These are phyloP conservation scores for Plenodomus biglobosus DNA, from an alignment of 2,329 filamentous ascomycete species.

Conservation along the genomic window DNA sequence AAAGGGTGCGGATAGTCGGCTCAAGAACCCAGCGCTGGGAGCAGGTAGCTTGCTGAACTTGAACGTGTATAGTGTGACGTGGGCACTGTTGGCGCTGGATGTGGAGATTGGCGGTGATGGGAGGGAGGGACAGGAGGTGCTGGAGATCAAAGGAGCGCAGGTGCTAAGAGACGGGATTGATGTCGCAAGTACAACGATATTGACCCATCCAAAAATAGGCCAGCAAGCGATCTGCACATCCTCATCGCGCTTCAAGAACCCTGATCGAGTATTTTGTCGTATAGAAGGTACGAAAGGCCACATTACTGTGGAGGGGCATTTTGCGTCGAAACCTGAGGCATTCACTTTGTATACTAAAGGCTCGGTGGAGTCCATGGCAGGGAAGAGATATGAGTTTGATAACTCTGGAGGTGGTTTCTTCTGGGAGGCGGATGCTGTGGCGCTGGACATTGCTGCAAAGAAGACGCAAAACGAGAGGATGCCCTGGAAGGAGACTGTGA, in stretches of 20 bases:
- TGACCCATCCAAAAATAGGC: constrained; percentile 8
- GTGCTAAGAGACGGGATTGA: constrained; percentile 8
- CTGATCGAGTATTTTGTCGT: constrained; percentile 41
- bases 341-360: constrained; percentile 18
- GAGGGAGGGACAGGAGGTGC: neutral
- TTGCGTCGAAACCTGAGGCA: constrained; percentile 2
- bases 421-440: constrained; percentile 77
- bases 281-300: constrained; percentile 45
- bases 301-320: constrained; percentile 48
- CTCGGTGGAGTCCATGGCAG: constrained; percentile 17
- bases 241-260: constrained; percentile 40
- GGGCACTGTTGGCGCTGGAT: constrained; percentile 78
- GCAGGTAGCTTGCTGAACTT: constrained; percentile 78
- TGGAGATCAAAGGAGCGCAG: constrained; percentile 4
- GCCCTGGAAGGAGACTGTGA: constrained; percentile 72
- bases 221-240: constrained; percentile 54
- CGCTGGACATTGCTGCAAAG: constrained; percentile 70
- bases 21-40: constrained; percentile 76
- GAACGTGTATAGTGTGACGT: constrained; percentile 81
- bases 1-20: constrained; percentile 55
- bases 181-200: constrained; percentile 5
- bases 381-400: constrained; percentile 42
- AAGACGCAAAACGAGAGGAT: constrained; percentile 64
- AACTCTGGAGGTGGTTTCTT: constrained; percentile 73
- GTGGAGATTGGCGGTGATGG: constrained; percentile 54